Percentiles rank a stretch among this genome's conserved stretches.
These are phyloP conservation scores for Fusarium sp. DNA, from an alignment of 2,329 filamentous ascomycete genomes.

Conservation along the genomic window DNA sequence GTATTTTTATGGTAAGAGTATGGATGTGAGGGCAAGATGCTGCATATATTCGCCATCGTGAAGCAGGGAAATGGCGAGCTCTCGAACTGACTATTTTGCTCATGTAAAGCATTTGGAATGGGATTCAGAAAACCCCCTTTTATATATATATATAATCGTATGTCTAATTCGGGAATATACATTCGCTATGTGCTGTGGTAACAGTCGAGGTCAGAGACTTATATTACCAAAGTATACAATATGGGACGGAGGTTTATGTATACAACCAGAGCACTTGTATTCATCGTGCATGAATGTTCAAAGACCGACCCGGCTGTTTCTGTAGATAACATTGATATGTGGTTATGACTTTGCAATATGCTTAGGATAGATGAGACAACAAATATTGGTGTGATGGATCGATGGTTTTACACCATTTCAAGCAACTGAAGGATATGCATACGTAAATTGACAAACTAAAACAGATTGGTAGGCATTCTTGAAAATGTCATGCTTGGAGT, in stretches of 20 bases:
- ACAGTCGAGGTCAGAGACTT: background rate
- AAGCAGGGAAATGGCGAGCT: background rate
- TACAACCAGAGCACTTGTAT: background rate
- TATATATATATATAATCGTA: too few species aligned
- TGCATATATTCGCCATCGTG: background rate
- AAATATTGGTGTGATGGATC: too few species aligned
- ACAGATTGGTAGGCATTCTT: background rate
- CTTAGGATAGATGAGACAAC: too few species aligned
- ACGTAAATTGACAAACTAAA: background rate
- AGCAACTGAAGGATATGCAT: too few species aligned
- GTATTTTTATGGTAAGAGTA: constrained; percentile 24
- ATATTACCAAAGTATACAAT: background rate
- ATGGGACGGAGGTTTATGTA: background rate
- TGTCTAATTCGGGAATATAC: background rate
- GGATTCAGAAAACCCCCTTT: background rate
- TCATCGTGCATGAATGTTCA: background rate
- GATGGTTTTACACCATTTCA: too few species aligned
- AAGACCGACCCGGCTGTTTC: too few species aligned
- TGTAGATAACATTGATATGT: too few species aligned
- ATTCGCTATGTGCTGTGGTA: background rate
- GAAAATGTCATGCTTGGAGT: background rate
- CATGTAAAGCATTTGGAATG: background rate
- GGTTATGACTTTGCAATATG: too few species aligned
- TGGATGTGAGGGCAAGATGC: background rate
- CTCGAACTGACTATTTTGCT: background rate